phyloP scores from a whole-genome alignment of 805 yeast genomes.

The Candida alai region DNA sequence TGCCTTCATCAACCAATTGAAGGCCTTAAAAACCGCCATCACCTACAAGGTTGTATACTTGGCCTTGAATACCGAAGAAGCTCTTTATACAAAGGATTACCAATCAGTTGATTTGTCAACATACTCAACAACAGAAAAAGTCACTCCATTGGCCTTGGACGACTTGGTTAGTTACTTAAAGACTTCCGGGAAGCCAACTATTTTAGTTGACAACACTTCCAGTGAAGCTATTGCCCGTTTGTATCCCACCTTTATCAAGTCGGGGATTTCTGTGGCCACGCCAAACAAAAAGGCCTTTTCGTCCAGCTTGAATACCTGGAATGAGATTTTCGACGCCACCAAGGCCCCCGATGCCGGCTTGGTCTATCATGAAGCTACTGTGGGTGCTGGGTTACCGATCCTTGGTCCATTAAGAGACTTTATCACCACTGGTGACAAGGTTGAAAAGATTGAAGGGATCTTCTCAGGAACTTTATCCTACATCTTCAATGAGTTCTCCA shows the following conservation, averaged over 20 bases:
- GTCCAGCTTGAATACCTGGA: slow-evolving; percentile 70
- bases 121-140: slow-evolving; percentile 51
- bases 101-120: slow-evolving; percentile 60
- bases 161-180: slow-evolving; percentile 61
- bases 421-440: slow-evolving; percentile 88
- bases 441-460: slow-evolving; percentile 90
- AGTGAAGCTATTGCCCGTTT: slow-evolving; percentile 69
- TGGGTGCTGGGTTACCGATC: slow-evolving; percentile 97
- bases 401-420: slow-evolving; percentile 85
- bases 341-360: slow-evolving; percentile 56
- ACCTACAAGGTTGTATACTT: slow-evolving; percentile 74
- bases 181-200: slow-evolving; percentile 68
- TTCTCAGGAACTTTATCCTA: slow-evolving; percentile 94
- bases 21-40: slow-evolving; percentile 55
- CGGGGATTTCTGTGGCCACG: slow-evolving; percentile 90
- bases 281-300: slow-evolving; percentile 98
- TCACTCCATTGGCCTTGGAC: slow-evolving; percentile 49
- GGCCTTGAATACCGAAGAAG: slow-evolving; percentile 65
- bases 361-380: slow-evolving; percentile 97
- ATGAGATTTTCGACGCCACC: slow-evolving; percentile 58
- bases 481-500: slow-evolving; percentile 89
- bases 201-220: slow-evolving; percentile 93
- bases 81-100: slow-evolving; percentile 67
- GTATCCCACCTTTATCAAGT: slow-evolving; percentile 69
- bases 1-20: slow-evolving; percentile 80